phyloP scores from a whole-genome alignment of 495 filamentous ascomycete genomes.

The Aspergillus panamensis region DNA sequence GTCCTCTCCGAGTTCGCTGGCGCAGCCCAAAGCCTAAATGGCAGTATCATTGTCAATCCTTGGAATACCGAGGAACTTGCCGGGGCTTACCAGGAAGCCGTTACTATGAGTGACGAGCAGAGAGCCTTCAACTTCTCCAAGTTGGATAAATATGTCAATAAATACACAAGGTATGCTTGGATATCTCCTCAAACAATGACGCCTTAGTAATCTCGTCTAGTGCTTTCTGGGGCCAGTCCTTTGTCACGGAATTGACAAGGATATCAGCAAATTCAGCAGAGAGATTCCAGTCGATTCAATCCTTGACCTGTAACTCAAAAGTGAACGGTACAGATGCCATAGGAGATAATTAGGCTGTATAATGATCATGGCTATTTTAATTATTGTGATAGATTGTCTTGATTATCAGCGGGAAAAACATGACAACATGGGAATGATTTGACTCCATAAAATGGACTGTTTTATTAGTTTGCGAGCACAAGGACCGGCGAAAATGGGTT shows the following conservation, averaged over 20 bases:
- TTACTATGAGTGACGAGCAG: constrained; percentile 88
- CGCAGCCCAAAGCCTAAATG: constrained; percentile 88
- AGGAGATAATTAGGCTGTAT: not conserved
- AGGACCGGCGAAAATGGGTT: constrained; percentile 32
- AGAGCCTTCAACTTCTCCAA: constrained; percentile 82
- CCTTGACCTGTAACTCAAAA: constrained; percentile 11
- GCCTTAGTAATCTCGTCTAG: constrained; percentile 38
- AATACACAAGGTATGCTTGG: constrained; percentile 73
- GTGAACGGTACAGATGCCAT: constrained; percentile 16
- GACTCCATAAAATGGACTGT: not conserved
- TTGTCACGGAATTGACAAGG: constrained; percentile 77
- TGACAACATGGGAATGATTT: not conserved
- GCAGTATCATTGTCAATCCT: constrained; percentile 89
- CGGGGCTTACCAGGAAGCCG: constrained; percentile 86
- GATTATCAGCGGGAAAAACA: not conserved
- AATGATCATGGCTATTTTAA: not conserved
- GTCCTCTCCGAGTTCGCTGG: constrained; percentile 95
- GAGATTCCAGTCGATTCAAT: constrained; percentile 41
- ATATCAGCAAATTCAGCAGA: constrained; percentile 52
- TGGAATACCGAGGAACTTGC: constrained; percentile 98
- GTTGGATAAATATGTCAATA: constrained; percentile 88
- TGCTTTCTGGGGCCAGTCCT: constrained; percentile 96
- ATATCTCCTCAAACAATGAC: not conserved
- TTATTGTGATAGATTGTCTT: not conserved
- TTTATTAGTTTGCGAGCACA: constrained; percentile 11